Evolutionary conservation across 441 rosid genomes (phyloP).

Genomic region (Adansonia grandidieri): DNA sequence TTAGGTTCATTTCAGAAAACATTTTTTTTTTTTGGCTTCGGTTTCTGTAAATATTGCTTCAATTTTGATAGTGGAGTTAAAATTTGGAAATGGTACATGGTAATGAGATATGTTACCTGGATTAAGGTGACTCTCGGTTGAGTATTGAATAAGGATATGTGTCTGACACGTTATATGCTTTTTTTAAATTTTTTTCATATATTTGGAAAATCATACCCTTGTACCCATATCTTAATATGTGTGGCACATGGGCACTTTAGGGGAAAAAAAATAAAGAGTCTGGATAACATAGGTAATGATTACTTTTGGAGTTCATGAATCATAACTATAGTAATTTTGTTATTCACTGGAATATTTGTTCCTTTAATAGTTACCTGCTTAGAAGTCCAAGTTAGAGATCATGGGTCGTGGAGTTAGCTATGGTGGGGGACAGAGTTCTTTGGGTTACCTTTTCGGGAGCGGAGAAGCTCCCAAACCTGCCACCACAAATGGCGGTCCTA

Average conservation of each 20-base stretch:
- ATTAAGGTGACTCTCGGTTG: background rate
- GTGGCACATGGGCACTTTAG: background rate
- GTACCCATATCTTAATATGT: background rate
- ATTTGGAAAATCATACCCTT: background rate
- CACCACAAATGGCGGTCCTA: constrained; percentile 20
- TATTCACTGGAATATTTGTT: constrained; percentile 4
- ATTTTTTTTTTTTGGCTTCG: background rate
- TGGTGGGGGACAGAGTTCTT: constrained; percentile 73
- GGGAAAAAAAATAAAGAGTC: background rate
- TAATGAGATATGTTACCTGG: background rate
- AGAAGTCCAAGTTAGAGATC: constrained; percentile 21
- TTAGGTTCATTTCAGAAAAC: background rate
- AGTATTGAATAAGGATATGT: background rate
- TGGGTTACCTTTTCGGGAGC: constrained; percentile 65
- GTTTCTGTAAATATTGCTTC: background rate
- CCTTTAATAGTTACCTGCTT: constrained; percentile 1
- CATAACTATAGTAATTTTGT: background rate
- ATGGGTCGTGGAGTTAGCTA: constrained; percentile 75
- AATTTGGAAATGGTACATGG: background rate
- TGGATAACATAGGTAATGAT: background rate
- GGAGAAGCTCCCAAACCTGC: constrained; percentile 56
- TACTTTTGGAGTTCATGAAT: constrained; percentile 1
- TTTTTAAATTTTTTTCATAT: too few relatives aligned
- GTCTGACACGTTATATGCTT: background rate
- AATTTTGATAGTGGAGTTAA: background rate